Percentiles rank a stretch among this genome's conserved stretches.
Evolutionary conservation across 2,329 filamentous ascomycete species (phyloP).

Genomic region (Apiospora kogelbergensis): DNA sequence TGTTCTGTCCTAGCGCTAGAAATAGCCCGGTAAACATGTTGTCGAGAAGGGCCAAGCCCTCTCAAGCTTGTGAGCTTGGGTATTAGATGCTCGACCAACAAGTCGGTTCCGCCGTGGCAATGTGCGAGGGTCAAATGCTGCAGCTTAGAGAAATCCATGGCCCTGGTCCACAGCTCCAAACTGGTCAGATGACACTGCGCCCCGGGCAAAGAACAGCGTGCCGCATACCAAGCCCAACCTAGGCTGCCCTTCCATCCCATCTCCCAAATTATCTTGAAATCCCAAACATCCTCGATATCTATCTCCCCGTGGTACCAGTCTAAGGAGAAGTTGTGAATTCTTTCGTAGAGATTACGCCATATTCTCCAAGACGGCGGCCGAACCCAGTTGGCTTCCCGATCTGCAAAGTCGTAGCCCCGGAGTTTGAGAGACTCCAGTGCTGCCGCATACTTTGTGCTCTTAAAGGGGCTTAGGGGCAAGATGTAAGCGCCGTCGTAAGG

Average conservation of each 20-base stretch:
- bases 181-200: background rate
- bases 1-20: background rate
- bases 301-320: no score
- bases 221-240: background rate
- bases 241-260: background rate
- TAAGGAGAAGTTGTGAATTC: no score
- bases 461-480: background rate
- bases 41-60: background rate
- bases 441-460: background rate
- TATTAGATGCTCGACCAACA: background rate
- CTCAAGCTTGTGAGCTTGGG: background rate
- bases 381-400: background rate
- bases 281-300: background rate
- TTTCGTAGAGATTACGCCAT: no score
- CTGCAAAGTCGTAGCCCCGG: background rate
- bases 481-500: background rate
- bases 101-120: background rate
- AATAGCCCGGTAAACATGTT: background rate
- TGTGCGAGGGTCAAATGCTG: background rate
- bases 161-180: background rate
- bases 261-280: background rate
- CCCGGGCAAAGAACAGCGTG: background rate
- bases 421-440: background rate
- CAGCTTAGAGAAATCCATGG: background rate
- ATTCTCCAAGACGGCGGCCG: background rate